Conservation (phyloP, 2,329 filamentous ascomycete genomes). For the Calonectria montana region DNA sequence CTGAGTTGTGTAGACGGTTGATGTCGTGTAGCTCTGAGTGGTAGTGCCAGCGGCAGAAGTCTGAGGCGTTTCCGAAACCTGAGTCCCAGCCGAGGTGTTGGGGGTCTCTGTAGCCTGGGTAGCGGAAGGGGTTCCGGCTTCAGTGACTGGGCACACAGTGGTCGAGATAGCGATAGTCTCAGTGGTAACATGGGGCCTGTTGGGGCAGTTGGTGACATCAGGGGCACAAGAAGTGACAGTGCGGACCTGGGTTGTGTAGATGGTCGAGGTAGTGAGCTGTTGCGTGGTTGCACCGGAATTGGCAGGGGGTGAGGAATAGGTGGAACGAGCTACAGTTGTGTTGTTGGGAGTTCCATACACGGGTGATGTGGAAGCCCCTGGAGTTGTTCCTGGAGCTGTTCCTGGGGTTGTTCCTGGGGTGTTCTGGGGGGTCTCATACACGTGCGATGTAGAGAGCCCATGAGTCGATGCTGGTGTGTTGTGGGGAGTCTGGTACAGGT, state of each 20-base stretch:
- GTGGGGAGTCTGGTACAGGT: not conserved
- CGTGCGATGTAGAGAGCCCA: not conserved
- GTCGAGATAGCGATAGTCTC: not conserved
- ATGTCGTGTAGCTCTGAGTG: not conserved
- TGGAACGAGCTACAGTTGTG: not conserved
- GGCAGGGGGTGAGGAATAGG: not conserved
- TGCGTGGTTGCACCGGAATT: constrained; percentile 22
- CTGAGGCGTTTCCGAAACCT: not conserved
- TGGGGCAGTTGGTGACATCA: not conserved
- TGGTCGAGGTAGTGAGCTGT: constrained; percentile 30
- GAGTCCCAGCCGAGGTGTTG: not conserved
- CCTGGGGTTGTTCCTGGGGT: not conserved
- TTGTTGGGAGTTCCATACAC: constrained; percentile 5
- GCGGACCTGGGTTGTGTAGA: constrained; percentile 24
- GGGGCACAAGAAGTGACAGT: constrained; percentile 25
- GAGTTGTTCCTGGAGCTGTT: not conserved
- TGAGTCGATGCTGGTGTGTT: not conserved
- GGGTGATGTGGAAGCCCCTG: not conserved
- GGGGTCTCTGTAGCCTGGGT: not conserved
- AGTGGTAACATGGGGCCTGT: not conserved
- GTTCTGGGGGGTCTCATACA: constrained; percentile 4
- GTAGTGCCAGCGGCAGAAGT: not conserved
- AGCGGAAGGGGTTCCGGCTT: not conserved
- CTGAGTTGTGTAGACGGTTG: not conserved
- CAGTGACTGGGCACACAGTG: not conserved